These are phyloP conservation scores for Cytospora piceae DNA, from an alignment of 2,329 filamentous ascomycete species.

Conservation along the genomic window DNA sequence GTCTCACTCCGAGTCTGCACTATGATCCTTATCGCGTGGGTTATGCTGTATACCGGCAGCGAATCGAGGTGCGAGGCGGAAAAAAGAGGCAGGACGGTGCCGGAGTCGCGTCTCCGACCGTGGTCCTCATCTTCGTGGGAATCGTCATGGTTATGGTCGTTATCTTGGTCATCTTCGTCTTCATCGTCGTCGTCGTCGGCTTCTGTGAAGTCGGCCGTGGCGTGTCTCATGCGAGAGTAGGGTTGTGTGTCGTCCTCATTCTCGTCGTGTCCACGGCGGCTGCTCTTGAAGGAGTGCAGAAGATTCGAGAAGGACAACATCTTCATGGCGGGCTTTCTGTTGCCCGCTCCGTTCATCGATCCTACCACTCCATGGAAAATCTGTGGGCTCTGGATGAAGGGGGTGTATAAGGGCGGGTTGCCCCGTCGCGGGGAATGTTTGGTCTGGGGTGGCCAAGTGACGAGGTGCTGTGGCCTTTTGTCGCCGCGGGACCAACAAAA, in stretches of 20 bases:
- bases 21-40: constrained; percentile 84
- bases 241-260: constrained; percentile 34
- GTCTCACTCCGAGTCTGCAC: constrained; percentile 88
- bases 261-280: constrained; percentile 29
- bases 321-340: constrained; percentile 33
- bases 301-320: constrained; percentile 40
- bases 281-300: constrained; percentile 40
- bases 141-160: constrained; percentile 43
- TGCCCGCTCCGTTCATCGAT: constrained; percentile 33
- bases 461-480: neutral
- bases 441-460: neutral
- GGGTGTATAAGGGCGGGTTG: constrained; percentile 1
- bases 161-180: constrained; percentile 43
- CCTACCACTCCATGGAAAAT: constrained; percentile 27
- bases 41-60: constrained; percentile 86
- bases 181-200: constrained; percentile 60
- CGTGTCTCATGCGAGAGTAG: constrained; percentile 51
- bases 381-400: neutral
- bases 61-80: constrained; percentile 79
- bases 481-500: neutral
- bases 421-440: constrained; percentile 4
- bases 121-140: constrained; percentile 41
- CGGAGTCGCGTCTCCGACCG: constrained; percentile 35
- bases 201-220: constrained; percentile 68
- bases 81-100: constrained; percentile 71